Percentiles rank a stretch among this genome's conserved stretches.
These are phyloP conservation scores for Globisporangium splendens DNA, from an alignment of 352 stramenopile genomes.

Conservation along the genomic window DNA sequence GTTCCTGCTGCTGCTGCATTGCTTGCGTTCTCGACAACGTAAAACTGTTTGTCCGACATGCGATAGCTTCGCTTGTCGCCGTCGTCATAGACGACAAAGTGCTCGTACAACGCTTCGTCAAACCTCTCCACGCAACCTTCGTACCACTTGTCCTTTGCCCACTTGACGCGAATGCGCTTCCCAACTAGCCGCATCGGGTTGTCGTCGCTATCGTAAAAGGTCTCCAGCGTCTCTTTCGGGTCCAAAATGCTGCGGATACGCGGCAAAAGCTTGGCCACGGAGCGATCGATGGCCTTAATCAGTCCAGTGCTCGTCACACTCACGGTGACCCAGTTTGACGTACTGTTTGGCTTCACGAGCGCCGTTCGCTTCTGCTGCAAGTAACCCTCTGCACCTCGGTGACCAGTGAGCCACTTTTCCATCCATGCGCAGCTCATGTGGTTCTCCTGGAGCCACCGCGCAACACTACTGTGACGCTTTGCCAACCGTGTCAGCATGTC, in stretches of 20 bases:
- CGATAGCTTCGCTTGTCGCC: slow-evolving; percentile 85
- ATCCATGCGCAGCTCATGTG: slow-evolving; percentile 70
- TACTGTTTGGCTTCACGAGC: slow-evolving; percentile 85
- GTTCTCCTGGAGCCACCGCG: slow-evolving; percentile 67
- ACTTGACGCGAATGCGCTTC: slow-evolving; percentile 84
- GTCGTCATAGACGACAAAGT: slow-evolving; percentile 84
- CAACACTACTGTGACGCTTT: slow-evolving; percentile 66
- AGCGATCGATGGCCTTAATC: slow-evolving; percentile 61
- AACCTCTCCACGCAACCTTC: slow-evolving; percentile 75
- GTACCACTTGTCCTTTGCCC: slow-evolving; percentile 89
- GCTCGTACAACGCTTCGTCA: slow-evolving; percentile 76
- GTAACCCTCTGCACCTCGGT: slow-evolving; percentile 61
- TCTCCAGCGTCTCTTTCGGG: slow-evolving; percentile 36
- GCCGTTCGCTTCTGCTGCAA: slow-evolving; percentile 72
- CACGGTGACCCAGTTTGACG: slow-evolving; percentile 75
- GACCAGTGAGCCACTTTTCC: slow-evolving; percentile 74
- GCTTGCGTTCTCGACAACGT: slow-evolving; percentile 47
- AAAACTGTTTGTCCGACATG: slow-evolving; percentile 89
- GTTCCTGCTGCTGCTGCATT: not conserved
- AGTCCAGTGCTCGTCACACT: slow-evolving; percentile 47
- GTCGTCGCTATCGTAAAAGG: slow-evolving; percentile 89
- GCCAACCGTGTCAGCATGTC: slow-evolving; percentile 83
- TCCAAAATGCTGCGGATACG: slow-evolving; percentile 55
- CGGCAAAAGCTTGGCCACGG: slow-evolving; percentile 52
- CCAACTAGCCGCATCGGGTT: slow-evolving; percentile 80